These are phyloP conservation scores for Prinsepia uniflora DNA, from an alignment of 306 rosid genomes.

Conservation along the genomic window DNA sequence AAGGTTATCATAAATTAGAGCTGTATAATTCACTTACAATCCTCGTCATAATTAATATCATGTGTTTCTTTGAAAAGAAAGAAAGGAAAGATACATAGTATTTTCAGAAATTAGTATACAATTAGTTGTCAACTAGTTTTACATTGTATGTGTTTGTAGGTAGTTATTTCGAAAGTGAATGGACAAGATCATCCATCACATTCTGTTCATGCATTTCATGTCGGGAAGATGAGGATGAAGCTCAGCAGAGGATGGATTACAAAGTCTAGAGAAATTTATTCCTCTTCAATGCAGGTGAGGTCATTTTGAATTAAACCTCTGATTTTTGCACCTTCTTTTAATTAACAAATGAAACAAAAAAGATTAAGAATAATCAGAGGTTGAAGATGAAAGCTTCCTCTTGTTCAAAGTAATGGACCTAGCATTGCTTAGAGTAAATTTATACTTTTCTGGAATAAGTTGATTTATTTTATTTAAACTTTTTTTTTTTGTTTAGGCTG, in stretches of 20 bases:
- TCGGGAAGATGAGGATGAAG: conserved; percentile 93
- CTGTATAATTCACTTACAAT: neutral
- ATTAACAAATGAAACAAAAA: neutral
- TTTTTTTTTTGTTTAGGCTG: no score
- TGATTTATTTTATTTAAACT: no score
- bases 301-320: neutral
- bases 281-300: conserved; percentile 79
- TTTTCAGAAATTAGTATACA: no score
- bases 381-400: neutral
- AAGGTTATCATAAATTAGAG: neutral
- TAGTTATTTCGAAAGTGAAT: conserved; percentile 77
- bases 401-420: neutral
- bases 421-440: neutral
- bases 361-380: neutral
- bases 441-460: no score
- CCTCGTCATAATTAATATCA: neutral
- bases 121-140: conserved; percentile 18
- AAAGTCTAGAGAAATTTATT: conserved; percentile 90
- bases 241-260: conserved; percentile 96
- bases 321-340: neutral
- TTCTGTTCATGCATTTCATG: conserved; percentile 82
- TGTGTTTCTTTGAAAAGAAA: neutral
- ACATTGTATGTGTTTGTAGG: conserved; percentile 43
- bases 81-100: neutral
- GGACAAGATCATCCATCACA: conserved; percentile 81